Percentiles rank a stretch among this genome's conserved stretches.
Conservation (phyloP, 345 rosid species). For the Lumnitzera littorea region DNA sequence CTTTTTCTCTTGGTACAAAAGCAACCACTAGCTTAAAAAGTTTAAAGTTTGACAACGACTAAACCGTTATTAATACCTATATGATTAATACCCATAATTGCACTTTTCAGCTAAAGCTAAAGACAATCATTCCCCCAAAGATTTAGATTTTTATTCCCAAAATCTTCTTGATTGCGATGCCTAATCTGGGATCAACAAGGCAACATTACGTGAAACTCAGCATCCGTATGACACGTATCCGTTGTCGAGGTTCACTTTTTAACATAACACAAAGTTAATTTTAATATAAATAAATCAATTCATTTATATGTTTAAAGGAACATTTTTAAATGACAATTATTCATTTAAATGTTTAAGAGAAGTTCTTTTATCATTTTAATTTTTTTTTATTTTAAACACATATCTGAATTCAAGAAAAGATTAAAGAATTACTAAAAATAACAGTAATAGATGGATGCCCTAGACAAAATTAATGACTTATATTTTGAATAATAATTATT, state of each 20-base stretch:
- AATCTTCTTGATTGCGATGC: slow-evolving; percentile 5
- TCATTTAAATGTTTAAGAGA: no score
- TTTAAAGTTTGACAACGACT: slow-evolving; percentile 43
- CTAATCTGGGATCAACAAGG: slow-evolving; percentile 28
- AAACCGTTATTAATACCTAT: slow-evolving; percentile 22
- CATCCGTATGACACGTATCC: no score
- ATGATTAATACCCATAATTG: slow-evolving; percentile 23
- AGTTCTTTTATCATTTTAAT: no score
- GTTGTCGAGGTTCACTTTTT: neutral
- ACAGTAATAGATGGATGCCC: no score
- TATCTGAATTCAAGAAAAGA: no score
- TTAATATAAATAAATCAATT: neutral
- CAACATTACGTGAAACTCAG: no score
- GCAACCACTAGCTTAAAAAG: slow-evolving; percentile 31
- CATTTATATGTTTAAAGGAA: no score
- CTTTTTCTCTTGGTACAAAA: slow-evolving; percentile 26
- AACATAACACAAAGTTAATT: neutral
- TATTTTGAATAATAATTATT: slow-evolving; percentile 9
- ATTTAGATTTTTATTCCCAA: slow-evolving; percentile 1
- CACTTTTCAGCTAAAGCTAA: slow-evolving; percentile 13
- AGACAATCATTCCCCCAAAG: slow-evolving; percentile 7
- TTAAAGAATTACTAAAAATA: no score
- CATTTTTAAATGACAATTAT: no score
- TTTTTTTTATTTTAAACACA: no score
- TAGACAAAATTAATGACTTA: no score